Percentiles rank a stretch among this genome's conserved stretches.
Evolutionary conservation across 2,329 filamentous ascomycete species (phyloP).

Genomic region (Malbranchea cinnamomea): DNA sequence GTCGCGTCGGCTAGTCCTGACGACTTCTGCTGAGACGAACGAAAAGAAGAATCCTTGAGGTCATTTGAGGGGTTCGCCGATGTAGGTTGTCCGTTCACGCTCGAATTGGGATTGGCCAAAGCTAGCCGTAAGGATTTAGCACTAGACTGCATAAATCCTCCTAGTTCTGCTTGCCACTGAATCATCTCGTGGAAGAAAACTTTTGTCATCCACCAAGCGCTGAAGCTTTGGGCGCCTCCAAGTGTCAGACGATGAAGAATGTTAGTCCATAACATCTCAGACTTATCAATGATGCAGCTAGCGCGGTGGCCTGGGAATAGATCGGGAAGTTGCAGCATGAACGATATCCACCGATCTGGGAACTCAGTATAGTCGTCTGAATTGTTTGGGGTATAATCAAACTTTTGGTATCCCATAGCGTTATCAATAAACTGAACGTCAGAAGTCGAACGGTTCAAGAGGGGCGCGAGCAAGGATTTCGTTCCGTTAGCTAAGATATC

Average conservation of each 20-base stretch:
- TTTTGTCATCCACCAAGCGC: constrained; percentile 57
- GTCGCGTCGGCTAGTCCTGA: constrained; percentile 32
- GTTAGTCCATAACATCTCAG: constrained; percentile 29
- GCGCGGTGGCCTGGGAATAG: constrained; percentile 28
- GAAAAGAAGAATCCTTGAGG: background rate
- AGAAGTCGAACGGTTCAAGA: too few relatives aligned
- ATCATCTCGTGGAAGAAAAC: constrained; percentile 94
- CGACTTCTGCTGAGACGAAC: constrained; percentile 26
- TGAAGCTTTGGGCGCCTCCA: constrained; percentile 31
- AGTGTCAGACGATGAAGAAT: constrained; percentile 30
- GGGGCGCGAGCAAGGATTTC: constrained; percentile 28
- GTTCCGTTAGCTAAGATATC: constrained; percentile 31
- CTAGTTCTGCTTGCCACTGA: constrained; percentile 74
- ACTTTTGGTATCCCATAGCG: constrained; percentile 16
- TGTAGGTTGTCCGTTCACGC: constrained; percentile 12
- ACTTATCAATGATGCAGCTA: constrained; percentile 30
- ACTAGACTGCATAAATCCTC: constrained; percentile 60
- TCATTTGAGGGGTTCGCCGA: constrained; percentile 7
- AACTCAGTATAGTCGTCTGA: constrained; percentile 31
- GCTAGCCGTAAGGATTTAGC: constrained; percentile 21
- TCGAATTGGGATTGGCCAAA: constrained; percentile 10
- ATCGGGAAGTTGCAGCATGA: constrained; percentile 26
- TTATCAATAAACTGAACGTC: too few relatives aligned
- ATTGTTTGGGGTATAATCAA: constrained; percentile 21
- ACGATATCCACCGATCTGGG: constrained; percentile 33